A percentile compares a stretch with the other conserved stretches of the same genome.
These are phyloP conservation scores for Psidium guajava DNA, from an alignment of 345 rosid species.

Conservation along the genomic window DNA sequence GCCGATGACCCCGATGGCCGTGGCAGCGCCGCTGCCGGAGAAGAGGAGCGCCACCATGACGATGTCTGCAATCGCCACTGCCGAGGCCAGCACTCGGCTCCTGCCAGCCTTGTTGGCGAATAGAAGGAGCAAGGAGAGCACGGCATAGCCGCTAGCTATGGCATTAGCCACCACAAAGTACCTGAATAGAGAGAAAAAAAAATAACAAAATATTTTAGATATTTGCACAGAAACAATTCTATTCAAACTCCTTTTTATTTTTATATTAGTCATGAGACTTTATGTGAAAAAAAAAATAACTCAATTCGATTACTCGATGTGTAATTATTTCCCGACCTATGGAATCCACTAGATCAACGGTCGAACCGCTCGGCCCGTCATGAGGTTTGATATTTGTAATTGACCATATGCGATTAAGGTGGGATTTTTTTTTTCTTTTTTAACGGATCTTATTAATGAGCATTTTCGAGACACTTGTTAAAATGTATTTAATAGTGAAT, in stretches of 20 bases:
- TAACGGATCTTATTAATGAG: no score
- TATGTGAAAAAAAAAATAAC: not conserved
- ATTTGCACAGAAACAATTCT: not conserved
- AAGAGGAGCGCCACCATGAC: slow-evolving; percentile 43
- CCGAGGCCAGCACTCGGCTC: not conserved
- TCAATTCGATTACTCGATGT: not conserved
- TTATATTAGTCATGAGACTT: not conserved
- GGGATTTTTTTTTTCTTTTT: not conserved
- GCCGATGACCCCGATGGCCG: slow-evolving; percentile 47
- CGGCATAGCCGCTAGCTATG: slow-evolving; percentile 45
- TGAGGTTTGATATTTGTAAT: not conserved
- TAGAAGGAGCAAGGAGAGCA: slow-evolving; percentile 24
- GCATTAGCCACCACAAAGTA: slow-evolving; percentile 43
- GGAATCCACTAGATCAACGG: no score
- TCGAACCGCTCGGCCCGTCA: no score
- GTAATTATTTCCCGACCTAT: no score
- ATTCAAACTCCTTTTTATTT: not conserved
- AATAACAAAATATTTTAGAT: not conserved
- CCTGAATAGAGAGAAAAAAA: slow-evolving; percentile 7
- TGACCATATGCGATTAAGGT: not conserved
- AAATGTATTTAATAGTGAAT: no score
- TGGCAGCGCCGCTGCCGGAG: slow-evolving; percentile 47
- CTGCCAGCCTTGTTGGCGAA: slow-evolving; percentile 5
- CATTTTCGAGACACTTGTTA: not conserved
- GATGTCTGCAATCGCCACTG: slow-evolving; percentile 26